These are phyloP conservation scores for Phytopythium boreale DNA, from an alignment of 352 stramenopile species.

Conservation along the genomic window DNA sequence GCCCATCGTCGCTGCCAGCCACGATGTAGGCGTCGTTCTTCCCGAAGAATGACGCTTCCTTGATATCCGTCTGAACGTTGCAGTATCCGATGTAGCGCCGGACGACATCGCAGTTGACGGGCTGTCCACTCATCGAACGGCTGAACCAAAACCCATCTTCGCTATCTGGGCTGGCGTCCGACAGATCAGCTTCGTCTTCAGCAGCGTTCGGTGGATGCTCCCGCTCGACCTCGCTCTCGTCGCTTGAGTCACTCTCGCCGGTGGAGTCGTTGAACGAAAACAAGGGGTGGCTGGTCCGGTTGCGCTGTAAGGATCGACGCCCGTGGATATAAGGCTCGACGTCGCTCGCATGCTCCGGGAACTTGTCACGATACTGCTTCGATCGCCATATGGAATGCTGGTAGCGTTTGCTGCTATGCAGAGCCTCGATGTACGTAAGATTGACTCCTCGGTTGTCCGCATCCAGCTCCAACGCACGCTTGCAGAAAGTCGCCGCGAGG, in stretches of 20 bases:
- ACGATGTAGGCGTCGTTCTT: conserved; percentile 86
- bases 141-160: conserved; percentile 60
- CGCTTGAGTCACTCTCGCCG: conserved; percentile 20
- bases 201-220: not conserved
- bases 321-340: conserved; percentile 22
- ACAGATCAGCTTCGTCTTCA: not conserved
- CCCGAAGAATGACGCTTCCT: conserved; percentile 87
- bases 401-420: conserved; percentile 38
- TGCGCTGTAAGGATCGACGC: not conserved
- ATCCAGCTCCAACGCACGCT: conserved; percentile 56
- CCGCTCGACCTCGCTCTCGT: conserved; percentile 20
- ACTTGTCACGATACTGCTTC: conserved; percentile 38
- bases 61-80: conserved; percentile 90
- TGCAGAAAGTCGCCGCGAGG: conserved; percentile 59
- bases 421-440: conserved; percentile 56
- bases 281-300: not conserved
- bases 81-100: conserved; percentile 84
- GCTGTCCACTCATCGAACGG: conserved; percentile 24
- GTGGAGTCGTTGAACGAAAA: conserved; percentile 3
- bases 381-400: conserved; percentile 40
- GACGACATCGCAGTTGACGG: conserved; percentile 62
- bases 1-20: conserved; percentile 83
- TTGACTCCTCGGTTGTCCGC: conserved; percentile 40
- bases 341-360: conserved; percentile 41
- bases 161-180: not conserved